These are phyloP conservation scores for Annulohypoxylon bovei DNA, from an alignment of 495 filamentous ascomycete species.

Conservation along the genomic window DNA sequence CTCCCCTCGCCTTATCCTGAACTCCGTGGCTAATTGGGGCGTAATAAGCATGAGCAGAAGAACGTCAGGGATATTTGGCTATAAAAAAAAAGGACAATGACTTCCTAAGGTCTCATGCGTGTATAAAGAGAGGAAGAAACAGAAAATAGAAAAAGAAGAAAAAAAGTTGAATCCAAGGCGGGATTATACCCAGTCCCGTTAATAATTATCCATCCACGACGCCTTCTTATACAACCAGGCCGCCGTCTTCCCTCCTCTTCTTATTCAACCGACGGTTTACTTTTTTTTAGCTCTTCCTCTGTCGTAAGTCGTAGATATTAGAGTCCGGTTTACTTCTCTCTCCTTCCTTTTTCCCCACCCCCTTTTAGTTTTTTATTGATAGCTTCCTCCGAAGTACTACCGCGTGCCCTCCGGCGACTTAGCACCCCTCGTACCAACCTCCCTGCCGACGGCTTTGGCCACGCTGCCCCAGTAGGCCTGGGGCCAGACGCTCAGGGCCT, in stretches of 20 bases:
- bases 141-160: background rate
- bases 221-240: background rate
- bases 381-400: constrained; percentile 1
- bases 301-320: constrained; percentile 12
- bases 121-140: background rate
- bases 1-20: constrained; percentile 9
- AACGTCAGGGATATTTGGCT: background rate
- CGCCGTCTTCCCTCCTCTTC: background rate
- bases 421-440: constrained; percentile 1
- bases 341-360: background rate
- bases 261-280: background rate
- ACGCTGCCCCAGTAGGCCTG: constrained; percentile 62
- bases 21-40: constrained; percentile 5
- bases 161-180: background rate
- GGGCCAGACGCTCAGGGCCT: constrained; percentile 74
- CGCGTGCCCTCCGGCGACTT: constrained; percentile 3
- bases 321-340: too few relatives aligned
- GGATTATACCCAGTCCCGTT: background rate
- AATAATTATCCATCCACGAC: background rate
- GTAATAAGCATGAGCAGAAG: constrained; percentile 2
- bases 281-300: background rate
- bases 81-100: background rate
- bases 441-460: constrained; percentile 54
- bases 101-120: background rate
- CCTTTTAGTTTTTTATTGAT: background rate